Percentiles rank a stretch among this genome's conserved stretches.
Evolutionary conservation across 23 red algal genomes (phyloP).

Genomic region (Chondrus crispus): DNA sequence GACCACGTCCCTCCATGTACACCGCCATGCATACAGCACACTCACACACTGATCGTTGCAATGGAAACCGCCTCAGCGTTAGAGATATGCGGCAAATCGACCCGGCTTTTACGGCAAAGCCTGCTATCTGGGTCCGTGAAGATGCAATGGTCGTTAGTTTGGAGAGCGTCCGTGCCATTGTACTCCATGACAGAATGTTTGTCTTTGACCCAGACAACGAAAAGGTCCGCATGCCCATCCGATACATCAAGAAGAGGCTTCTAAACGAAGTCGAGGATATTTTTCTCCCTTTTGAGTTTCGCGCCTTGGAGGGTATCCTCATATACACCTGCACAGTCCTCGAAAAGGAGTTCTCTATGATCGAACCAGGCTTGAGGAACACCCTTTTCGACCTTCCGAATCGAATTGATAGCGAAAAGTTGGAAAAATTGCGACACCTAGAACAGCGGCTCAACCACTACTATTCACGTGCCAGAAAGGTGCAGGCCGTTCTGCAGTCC

Average conservation of each 20-base stretch:
- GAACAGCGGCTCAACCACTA: slow-evolving; percentile 83
- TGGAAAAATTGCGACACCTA: slow-evolving; percentile 75
- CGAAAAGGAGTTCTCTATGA: slow-evolving; percentile 64
- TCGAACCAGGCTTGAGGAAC: slow-evolving; percentile 62
- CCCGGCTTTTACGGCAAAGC: slow-evolving; percentile 77
- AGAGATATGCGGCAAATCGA: slow-evolving; percentile 92
- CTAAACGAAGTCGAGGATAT: slow-evolving; percentile 33
- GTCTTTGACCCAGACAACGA: slow-evolving; percentile 78
- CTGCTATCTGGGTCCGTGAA: slow-evolving; percentile 90
- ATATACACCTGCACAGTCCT: slow-evolving; percentile 62
- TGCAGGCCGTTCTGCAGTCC: slow-evolving; percentile 66
- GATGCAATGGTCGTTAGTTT: slow-evolving; percentile 78
- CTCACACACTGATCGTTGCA: neutral
- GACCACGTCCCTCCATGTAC: neutral
- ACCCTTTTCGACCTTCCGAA: slow-evolving; percentile 34
- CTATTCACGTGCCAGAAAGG: slow-evolving; percentile 41
- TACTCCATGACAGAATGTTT: slow-evolving; percentile 76
- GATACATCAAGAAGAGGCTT: slow-evolving; percentile 32
- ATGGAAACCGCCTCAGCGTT: slow-evolving; percentile 45
- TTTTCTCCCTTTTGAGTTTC: slow-evolving; percentile 83
- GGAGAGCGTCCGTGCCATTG: slow-evolving; percentile 74
- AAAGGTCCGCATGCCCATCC: neutral
- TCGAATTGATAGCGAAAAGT: slow-evolving; percentile 26
- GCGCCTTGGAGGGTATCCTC: slow-evolving; percentile 87
- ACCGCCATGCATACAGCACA: neutral